Percentiles rank a stretch among this genome's conserved stretches.
Conservation (phyloP, 441 rosid species). For the Eutrema salsugineum region DNA sequence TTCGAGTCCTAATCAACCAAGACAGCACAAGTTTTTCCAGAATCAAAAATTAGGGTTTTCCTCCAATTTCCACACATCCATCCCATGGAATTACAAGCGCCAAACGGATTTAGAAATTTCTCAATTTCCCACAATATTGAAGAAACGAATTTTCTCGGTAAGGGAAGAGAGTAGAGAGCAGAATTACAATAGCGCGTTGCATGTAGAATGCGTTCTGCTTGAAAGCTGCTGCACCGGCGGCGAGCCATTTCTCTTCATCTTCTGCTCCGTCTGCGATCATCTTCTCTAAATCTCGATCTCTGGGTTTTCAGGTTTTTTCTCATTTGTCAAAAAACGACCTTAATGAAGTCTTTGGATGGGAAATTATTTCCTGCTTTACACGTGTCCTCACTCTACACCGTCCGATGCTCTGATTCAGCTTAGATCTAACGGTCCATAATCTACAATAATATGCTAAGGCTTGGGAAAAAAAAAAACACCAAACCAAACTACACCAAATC, state of each 20-base stretch:
- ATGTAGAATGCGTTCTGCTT: slow-evolving; percentile 97
- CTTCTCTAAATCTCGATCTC: slow-evolving; percentile 34
- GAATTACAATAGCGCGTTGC: slow-evolving; percentile 95
- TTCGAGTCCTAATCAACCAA: slow-evolving; percentile 66
- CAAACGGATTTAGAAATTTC: background rate
- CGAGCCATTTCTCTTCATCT: slow-evolving; percentile 97
- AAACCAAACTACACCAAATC: slow-evolving; percentile 9
- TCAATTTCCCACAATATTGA: background rate
- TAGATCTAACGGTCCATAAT: slow-evolving; percentile 6
- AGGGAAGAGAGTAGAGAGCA: background rate
- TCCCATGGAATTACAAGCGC: background rate
- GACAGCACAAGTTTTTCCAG: background rate
- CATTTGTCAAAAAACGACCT: slow-evolving; percentile 27
- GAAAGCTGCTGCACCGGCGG: slow-evolving; percentile 88
- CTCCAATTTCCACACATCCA: background rate
- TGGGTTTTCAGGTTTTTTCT: slow-evolving; percentile 33
- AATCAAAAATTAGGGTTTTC: slow-evolving; percentile 26
- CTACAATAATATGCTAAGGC: background rate
- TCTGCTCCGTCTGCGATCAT: slow-evolving; percentile 87
- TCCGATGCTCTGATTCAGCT: background rate
- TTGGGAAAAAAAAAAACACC: background rate
- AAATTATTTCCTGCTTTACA: background rate
- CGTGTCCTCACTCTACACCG: background rate
- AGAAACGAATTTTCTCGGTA: background rate
- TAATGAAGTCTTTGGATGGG: slow-evolving; percentile 9